phyloP scores from a whole-genome alignment of 2,329 filamentous ascomycete species.

The Ceratocystis variospora region DNA sequence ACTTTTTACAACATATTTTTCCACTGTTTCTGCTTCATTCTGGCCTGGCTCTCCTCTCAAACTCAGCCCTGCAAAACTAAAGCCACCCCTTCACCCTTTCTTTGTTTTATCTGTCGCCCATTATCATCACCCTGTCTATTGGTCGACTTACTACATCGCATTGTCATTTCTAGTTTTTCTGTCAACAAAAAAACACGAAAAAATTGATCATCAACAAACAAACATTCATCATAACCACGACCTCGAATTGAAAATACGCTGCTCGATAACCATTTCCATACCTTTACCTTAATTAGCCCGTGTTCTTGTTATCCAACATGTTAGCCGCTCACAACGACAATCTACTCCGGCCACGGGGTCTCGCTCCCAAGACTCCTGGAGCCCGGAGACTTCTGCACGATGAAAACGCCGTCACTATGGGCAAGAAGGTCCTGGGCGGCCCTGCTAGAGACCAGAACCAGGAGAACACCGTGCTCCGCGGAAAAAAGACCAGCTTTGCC shows the following conservation, averaged over 20 bases:
- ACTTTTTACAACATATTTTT: not conserved
- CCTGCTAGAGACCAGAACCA: constrained; percentile 11
- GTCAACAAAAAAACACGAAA: not conserved
- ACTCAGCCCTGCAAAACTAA: not conserved
- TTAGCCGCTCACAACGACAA: constrained; percentile 68
- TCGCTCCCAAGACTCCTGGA: constrained; percentile 65
- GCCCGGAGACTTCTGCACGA: constrained; percentile 62
- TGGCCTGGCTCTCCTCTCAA: not conserved
- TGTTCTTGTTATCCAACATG: constrained; percentile 36
- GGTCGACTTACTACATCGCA: not conserved
- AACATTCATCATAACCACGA: not conserved
- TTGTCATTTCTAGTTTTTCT: not conserved
- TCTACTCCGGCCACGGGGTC: constrained; percentile 35
- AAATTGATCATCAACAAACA: not conserved
- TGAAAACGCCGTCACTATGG: constrained; percentile 49
- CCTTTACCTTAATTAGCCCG: no score
- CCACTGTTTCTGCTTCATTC: not conserved
- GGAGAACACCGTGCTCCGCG: constrained; percentile 14
- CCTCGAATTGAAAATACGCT: not conserved
- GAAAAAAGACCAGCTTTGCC: constrained; percentile 15
- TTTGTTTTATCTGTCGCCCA: not conserved
- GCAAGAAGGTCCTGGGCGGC: constrained; percentile 16
- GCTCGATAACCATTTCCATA: not conserved
- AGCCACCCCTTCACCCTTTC: not conserved
- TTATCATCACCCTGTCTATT: not conserved